Evolutionary conservation across 768 basidiomycete species (phyloP).

Genomic region (Tephrocybe sp.): DNA sequence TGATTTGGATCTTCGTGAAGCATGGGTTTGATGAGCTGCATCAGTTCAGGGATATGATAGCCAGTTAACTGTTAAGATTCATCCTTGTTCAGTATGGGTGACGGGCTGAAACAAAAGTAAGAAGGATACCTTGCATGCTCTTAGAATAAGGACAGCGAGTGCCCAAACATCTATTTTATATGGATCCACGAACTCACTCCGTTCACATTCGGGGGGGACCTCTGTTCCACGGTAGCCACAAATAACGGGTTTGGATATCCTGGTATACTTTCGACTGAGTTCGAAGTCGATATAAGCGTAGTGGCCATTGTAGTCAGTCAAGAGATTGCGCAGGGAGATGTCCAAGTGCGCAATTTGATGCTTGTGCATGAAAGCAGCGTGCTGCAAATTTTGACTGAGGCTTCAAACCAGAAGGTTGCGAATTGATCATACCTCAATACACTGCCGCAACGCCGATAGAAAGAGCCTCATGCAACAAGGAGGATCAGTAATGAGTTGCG

Average conservation of each 20-base stretch:
- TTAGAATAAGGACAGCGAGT: conserved; percentile 59
- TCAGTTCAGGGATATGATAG: conserved; percentile 57
- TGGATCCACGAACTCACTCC: conserved; percentile 47
- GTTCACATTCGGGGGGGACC: conserved; percentile 66
- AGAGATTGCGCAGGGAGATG: conserved; percentile 65
- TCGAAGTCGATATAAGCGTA: conserved; percentile 80
- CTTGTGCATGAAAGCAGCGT: conserved; percentile 67
- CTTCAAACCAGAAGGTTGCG: background rate
- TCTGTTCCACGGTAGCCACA: conserved; percentile 57
- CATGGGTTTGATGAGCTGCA: conserved; percentile 57
- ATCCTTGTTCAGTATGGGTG: conserved; percentile 3
- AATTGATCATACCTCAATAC: conserved; percentile 52
- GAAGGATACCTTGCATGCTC: conserved; percentile 60
- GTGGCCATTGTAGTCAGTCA: conserved; percentile 60
- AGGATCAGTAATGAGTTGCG: conserved; percentile 50
- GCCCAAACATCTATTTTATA: conserved; percentile 79
- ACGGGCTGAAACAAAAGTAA: background rate
- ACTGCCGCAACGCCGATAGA: conserved; percentile 58
- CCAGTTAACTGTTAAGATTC: conserved; percentile 46
- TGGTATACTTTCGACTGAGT: conserved; percentile 53
- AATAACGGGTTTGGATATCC: conserved; percentile 33
- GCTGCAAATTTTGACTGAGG: conserved; percentile 37
- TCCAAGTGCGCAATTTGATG: conserved; percentile 68
- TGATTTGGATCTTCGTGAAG: conserved; percentile 46
- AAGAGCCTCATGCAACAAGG: conserved; percentile 54